Percentiles rank a stretch among this genome's conserved stretches.
Conservation (phyloP, 306 rosid species). For the Cicer arietinum region DNA sequence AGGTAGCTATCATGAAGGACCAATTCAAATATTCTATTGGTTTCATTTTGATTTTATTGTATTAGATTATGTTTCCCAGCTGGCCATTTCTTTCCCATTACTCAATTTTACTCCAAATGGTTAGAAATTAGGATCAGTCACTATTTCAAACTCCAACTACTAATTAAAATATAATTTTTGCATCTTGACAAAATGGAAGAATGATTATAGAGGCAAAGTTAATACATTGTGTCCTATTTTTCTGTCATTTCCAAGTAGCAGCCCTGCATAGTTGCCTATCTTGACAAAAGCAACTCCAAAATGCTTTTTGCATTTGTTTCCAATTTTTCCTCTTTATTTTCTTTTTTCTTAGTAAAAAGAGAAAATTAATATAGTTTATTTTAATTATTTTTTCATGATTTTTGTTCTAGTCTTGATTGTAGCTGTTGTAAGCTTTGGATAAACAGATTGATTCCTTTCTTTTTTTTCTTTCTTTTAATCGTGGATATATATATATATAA, state of each 20-base stretch:
- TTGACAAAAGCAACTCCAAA: constrained; percentile 54
- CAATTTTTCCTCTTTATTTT: not conserved
- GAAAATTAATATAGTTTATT: constrained; percentile 33
- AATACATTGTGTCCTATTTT: constrained; percentile 8
- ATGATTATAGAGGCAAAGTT: constrained; percentile 3
- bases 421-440: constrained; percentile 18
- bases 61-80: constrained; percentile 52
- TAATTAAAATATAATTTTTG: constrained; percentile 34
- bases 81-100: constrained; percentile 46
- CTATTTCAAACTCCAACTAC: constrained; percentile 48
- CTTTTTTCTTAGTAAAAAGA: not conserved
- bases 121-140: constrained; percentile 36
- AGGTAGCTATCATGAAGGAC: constrained; percentile 67
- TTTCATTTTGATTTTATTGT: constrained; percentile 36
- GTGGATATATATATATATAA: constrained; percentile 11
- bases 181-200: constrained; percentile 14
- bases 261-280: constrained; percentile 46
- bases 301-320: constrained; percentile 29
- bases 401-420: constrained; percentile 31
- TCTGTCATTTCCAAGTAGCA: constrained; percentile 33
- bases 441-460: constrained; percentile 25
- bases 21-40: constrained; percentile 49
- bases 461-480: not conserved
- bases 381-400: constrained; percentile 29
- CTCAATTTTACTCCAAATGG: constrained; percentile 39